Evolutionary conservation across 257 asterid species (phyloP).

Genomic region (Solanum sparsipilum): DNA sequence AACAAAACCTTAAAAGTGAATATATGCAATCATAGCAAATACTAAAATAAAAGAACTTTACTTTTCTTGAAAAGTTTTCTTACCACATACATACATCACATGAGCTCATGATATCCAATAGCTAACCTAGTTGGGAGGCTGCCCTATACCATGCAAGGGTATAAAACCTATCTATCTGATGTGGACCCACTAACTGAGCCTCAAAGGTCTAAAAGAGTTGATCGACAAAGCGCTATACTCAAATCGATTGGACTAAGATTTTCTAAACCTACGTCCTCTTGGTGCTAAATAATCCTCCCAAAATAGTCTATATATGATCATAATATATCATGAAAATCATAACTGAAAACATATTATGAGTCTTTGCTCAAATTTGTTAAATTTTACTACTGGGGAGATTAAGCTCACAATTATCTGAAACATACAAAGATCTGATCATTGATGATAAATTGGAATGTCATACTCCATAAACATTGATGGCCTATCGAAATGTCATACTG

Average conservation of each 20-base stretch:
- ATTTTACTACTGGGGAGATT: background rate
- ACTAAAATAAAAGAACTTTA: background rate
- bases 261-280: background rate
- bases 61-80: background rate
- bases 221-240: background rate
- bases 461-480: background rate
- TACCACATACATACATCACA: background rate
- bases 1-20: background rate
- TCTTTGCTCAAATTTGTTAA: background rate
- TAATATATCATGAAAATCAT: too few relatives aligned
- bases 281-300: background rate
- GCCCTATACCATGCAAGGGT: background rate
- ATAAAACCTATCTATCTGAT: background rate
- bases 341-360: background rate
- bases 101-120: background rate
- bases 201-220: background rate
- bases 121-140: too few relatives aligned
- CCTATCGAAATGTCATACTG: background rate
- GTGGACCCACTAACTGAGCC: background rate
- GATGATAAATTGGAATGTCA: background rate
- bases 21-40: background rate
- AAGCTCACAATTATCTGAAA: background rate
- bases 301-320: background rate
- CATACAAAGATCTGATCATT: too few relatives aligned
- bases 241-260: background rate